Percentiles rank a stretch among this genome's conserved stretches.
Conservation (phyloP, 2,329 filamentous ascomycete genomes). For the Ambrosiella xylebori region DNA sequence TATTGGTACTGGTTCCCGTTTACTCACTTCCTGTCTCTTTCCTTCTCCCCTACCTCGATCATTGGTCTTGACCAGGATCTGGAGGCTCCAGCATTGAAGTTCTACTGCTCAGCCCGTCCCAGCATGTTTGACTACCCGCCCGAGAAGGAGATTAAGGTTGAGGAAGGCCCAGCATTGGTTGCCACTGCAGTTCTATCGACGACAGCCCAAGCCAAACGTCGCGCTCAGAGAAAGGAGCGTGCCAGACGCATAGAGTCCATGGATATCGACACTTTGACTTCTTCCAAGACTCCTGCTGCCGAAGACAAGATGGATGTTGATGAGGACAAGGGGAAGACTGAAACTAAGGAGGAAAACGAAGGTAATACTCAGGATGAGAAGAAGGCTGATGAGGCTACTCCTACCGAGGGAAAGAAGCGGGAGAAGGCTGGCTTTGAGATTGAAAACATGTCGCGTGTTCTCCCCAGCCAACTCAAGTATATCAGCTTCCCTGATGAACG, state of each 20-base stretch:
- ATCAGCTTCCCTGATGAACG: constrained; percentile 81
- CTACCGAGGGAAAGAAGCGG: constrained; percentile 62
- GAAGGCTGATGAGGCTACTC: constrained; percentile 32
- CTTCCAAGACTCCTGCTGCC: constrained; percentile 36
- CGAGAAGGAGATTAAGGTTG: constrained; percentile 84
- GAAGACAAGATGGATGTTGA: constrained; percentile 83
- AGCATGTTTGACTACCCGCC: constrained; percentile 97
- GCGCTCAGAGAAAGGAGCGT: constrained; percentile 85
- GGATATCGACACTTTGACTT: constrained; percentile 73
- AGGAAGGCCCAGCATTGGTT: constrained; percentile 84
- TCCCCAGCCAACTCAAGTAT: constrained; percentile 86
- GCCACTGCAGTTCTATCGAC: constrained; percentile 93
- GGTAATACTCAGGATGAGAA: constrained; percentile 46
- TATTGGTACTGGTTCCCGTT: constrained; percentile 99
- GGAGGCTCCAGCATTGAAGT: constrained; percentile 85
- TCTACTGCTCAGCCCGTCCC: constrained; percentile 84
- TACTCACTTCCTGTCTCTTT: constrained; percentile 89
- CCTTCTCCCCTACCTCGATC: constrained; percentile 91
- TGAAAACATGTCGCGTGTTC: constrained; percentile 89
- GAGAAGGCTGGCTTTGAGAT: constrained; percentile 95
- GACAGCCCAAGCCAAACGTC: constrained; percentile 88
- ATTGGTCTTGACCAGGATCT: constrained; percentile 89
- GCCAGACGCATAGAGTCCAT: constrained; percentile 83
- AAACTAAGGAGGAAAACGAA: constrained; percentile 27
- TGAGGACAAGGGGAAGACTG: constrained; percentile 30